These are phyloP conservation scores for Lenzites betulinus DNA, from an alignment of 768 basidiomycete species.

Conservation along the genomic window DNA sequence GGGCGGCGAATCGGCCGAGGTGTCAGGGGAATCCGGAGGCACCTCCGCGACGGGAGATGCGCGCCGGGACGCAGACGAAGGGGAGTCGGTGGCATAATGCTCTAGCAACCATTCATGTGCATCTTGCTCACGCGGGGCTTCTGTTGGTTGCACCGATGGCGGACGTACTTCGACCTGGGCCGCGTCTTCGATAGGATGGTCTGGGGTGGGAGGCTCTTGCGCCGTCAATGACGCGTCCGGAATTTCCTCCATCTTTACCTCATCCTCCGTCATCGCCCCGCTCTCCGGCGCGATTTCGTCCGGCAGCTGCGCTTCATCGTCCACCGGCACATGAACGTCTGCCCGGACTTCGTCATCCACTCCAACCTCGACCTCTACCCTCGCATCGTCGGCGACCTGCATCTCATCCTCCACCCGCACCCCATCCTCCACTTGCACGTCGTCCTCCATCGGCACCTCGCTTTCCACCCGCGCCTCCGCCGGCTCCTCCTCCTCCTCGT, in stretches of 20 bases:
- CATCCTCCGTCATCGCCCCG: neutral
- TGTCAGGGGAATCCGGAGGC: constrained; percentile 4
- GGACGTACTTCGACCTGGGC: neutral
- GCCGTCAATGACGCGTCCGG: neutral
- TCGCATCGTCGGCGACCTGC: too few relatives aligned
- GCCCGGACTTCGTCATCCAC: too few relatives aligned
- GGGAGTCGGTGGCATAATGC: constrained; percentile 44
- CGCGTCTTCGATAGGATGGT: neutral
- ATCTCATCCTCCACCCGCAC: too few relatives aligned
- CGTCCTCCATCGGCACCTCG: too few relatives aligned
- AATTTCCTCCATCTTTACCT: neutral
- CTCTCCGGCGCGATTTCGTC: neutral
- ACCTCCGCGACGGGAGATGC: constrained; percentile 30
- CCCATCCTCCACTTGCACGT: too few relatives aligned
- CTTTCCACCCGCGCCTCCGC: too few relatives aligned
- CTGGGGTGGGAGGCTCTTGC: neutral
- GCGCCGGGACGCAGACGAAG: constrained; percentile 31
- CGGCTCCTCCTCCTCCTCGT: too few relatives aligned
- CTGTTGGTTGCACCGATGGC: constrained; percentile 8
- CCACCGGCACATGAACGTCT: neutral
- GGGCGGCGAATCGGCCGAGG: neutral
- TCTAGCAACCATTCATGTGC: constrained; percentile 64
- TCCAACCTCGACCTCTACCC: too few relatives aligned
- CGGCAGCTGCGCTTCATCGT: neutral
- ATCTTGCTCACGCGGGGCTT: constrained; percentile 41